Base-by-base conservation (phyloP, 192 early-diverging fungal genomes). In the Rhizophlyctis rosea region DNA sequence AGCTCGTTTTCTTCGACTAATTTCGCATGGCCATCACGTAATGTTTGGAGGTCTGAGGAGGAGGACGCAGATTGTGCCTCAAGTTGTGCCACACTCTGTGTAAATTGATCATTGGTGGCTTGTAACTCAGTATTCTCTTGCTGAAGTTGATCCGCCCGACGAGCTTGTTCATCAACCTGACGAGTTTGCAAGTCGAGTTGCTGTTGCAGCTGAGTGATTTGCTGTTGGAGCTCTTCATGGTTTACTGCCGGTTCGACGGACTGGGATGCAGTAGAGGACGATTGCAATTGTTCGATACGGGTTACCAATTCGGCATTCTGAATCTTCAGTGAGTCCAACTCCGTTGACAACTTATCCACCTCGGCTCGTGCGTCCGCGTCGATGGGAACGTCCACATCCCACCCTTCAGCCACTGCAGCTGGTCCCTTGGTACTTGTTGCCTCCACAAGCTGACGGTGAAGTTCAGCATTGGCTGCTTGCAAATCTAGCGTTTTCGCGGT, bases 391-490 rank as follows among this genome's bases (percentile, higher is more conserved):
- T 0, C 47, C 47, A 18, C 18, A 23, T 23, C 47, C 1, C 47
- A 0, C 1, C 0, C 47, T 48, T 18, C 47, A 48, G 18, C 47
- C 47, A 23, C 23, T 48, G 18, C 47, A 48, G 47, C 47, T 48
- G 18, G 47, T 23, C 47, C 47, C 47, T 0, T 48, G 23, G 18
- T 48, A n/a, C 47, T 1, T 48, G 18, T 23, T n/a, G 23, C 47
- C n/a, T n/a, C n/a, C n/a, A n/a, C n/a, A n/a, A n/a, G n/a, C n/a
- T n/a, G n/a, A n/a, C n/a, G n/a, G n/a, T n/a, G n/a, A n/a, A n/a
- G n/a, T n/a, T n/a, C n/a, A n/a, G n/a, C n/a, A n/a, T 48, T 23
- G 18, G 47, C 23, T 48, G 47, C 47, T 48, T 48, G 47, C 47
- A 1, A 0, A 1, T 48, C 18, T n/a, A 48, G 1, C 18, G 47